Conservation (phyloP, 2,329 filamentous ascomycete species). For the Claviceps sp. region DNA sequence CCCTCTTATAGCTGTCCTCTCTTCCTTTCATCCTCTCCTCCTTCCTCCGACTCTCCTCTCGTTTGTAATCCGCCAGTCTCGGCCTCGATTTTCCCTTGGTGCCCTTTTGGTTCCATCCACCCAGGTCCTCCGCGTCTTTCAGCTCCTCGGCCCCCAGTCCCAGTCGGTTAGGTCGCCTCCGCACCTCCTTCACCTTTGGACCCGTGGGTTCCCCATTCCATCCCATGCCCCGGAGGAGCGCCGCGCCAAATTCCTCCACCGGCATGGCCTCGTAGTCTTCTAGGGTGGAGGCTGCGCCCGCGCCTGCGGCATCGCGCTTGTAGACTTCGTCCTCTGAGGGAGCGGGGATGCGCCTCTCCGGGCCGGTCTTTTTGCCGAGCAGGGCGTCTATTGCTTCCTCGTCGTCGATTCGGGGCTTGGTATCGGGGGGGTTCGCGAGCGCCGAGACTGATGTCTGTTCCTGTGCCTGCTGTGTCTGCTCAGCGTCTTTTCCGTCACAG, state of each 20-base stretch:
- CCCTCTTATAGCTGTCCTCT: constrained; percentile 34
- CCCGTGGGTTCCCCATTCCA: constrained; percentile 62
- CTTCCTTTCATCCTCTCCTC: constrained; percentile 26
- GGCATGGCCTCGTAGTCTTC: constrained; percentile 82
- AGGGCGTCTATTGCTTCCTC: constrained; percentile 54
- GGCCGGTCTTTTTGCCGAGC: constrained; percentile 34
- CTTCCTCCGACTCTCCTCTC: constrained; percentile 29
- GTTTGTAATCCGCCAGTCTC: constrained; percentile 36
- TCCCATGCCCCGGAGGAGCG: constrained; percentile 83
- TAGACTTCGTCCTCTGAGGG: constrained; percentile 54
- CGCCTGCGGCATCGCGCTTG: constrained; percentile 51
- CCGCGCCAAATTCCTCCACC: constrained; percentile 88
- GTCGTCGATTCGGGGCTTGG: constrained; percentile 18
- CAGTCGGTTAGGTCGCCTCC: constrained; percentile 64
- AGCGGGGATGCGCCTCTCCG: constrained; percentile 38
- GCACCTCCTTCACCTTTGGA: constrained; percentile 45
- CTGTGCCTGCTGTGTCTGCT: not conserved
- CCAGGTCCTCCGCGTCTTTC: constrained; percentile 57
- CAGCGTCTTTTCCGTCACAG: not conserved
- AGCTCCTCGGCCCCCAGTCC: constrained; percentile 82
- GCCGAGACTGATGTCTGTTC: not conserved
- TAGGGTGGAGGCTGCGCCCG: constrained; percentile 63
- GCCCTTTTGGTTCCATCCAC: constrained; percentile 64
- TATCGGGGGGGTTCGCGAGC: not conserved
- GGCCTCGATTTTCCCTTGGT: constrained; percentile 33